Conservation (phyloP, 805 yeast species). For the Nakazawaea populi region DNA sequence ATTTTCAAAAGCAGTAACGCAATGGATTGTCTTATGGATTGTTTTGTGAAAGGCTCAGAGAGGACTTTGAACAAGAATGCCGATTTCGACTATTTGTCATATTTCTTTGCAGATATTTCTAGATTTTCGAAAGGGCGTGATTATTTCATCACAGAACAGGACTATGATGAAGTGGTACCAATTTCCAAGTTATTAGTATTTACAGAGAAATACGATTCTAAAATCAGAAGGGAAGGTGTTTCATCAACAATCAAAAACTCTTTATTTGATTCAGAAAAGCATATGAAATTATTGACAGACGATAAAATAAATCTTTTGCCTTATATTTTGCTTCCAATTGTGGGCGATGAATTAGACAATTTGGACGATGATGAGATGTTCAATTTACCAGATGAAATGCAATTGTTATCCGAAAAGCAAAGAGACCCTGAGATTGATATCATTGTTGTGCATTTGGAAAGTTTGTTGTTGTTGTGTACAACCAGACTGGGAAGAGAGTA, state of each 20-base stretch:
- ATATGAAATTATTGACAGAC: conserved; percentile 52
- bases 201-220: conserved; percentile 74
- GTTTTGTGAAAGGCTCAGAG: conserved; percentile 81
- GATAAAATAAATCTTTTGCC: conserved; percentile 71
- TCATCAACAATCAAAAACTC: conserved; percentile 90
- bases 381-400: conserved; percentile 84
- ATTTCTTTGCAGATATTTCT: conserved; percentile 86
- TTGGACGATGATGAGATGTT: conserved; percentile 81
- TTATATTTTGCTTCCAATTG: conserved; percentile 73
- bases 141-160: conserved; percentile 68
- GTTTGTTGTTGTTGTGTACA: conserved; percentile 72
- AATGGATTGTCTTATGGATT: conserved; percentile 80
- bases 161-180: conserved; percentile 72
- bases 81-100: conserved; percentile 75
- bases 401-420: conserved; percentile 67
- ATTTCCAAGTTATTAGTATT: conserved; percentile 76
- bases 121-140: conserved; percentile 68
- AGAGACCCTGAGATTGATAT: conserved; percentile 70
- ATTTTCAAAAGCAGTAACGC: conserved; percentile 53
- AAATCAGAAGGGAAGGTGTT: conserved; percentile 83
- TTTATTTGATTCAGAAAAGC: conserved; percentile 72
- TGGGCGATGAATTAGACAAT: conserved; percentile 64
- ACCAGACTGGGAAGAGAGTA: conserved; percentile 68
- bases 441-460: conserved; percentile 69
- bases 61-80: conserved; percentile 67